Evolutionary conservation across 2,329 filamentous ascomycete species (phyloP), one percentile per base, ranked within the genome.

Genomic region (Colletotrichum orchidophilum): DNA sequence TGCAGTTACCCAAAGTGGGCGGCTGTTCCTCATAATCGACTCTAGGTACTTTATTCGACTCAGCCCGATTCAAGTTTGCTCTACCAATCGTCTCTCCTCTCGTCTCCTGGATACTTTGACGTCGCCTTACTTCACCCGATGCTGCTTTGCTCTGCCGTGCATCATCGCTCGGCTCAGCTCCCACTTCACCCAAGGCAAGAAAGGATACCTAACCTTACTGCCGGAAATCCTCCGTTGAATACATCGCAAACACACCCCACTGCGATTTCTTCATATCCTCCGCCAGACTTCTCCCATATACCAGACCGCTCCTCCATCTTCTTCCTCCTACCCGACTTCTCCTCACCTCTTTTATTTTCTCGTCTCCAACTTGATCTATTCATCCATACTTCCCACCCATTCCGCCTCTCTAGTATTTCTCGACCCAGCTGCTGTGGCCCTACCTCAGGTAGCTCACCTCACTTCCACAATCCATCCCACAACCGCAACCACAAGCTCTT

Each of bases 41-140:
- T 53, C 50, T n/a, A 55, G 29, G 18, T 54, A 46, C 33, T 62
- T 12, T 46, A 55, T 49, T 70, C 35, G 62, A 58, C 52, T 53
- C 42, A 42, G 50, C n/a, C 39, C 35, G 26, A 33, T 33, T 62
- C 21, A 33, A 24, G 31, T 52, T 29, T 24, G 5, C 39, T 50
- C 12, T 3, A 12, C 8, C 15, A n/a, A 58, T 58, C 18, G 31
- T 24, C 15, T 62, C 57, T 11, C 29, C 18, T 50, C 8, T 3
- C 26, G 11, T n/a, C n/a, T n/a, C n/a, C n/a, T n/a, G n/a, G n/a
- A n/a, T n/a, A n/a, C n/a, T n/a, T 35, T 13, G 24, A 6, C 42
- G 24, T 31, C 33, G 26, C 46, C 33, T 9, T 39, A 5, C 35
- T 4, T 15, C 8, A 12, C 33, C 33, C 21, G 29, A 26, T 21